Base-by-base conservation (phyloP, 2,329 filamentous ascomycete genomes). In the Domatiomyces globalis region DNA sequence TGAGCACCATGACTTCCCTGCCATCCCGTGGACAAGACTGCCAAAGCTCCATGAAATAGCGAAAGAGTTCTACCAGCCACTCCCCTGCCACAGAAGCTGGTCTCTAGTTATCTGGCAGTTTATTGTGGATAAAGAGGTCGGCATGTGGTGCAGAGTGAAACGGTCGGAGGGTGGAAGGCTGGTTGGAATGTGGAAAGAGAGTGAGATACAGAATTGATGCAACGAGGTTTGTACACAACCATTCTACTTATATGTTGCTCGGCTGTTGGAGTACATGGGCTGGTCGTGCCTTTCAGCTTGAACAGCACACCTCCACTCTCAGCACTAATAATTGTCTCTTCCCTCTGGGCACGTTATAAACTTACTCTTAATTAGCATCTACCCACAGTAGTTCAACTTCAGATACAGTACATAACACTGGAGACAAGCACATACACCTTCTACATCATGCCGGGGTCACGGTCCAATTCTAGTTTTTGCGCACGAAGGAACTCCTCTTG, bases 1-100 rank as follows among this genome's bases (percentile, higher is more conserved):
- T 66, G 92, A 98, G 74, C 92, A 98, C 70, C 92, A 98, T 68
- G 92, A 98, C 69, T 98, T 98, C 71, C 92, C 92, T 9, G 92
- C 92, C 46, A 80, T 98, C 46, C 90, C 92, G 0, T 98, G 92
- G 92, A 95, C 88, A 8, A 77, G 84, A 29, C 76, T 98, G 42
- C 85, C 83, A 50, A 76, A 75, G 63, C 73, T 98, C 50, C 81
- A 89, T 63, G 71, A 80, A 56, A 85, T 94, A 51, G 92, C 92
- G 1, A 77, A 77, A 58, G 92, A 96, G 69, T 98, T 95, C 66
- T 98, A 98, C 70, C 80, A 84, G 58, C 84, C 85, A 54, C 72
- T 98, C 59, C 92, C 92, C 8, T 78, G 77, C 57, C 90, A 96
- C 64, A 79, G 81, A 64, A 95, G 87, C 75, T 98, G 92, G 92